These are phyloP conservation scores for Brettanomyces custersianus DNA, from an alignment of 805 yeast species.

Conservation along the genomic window DNA sequence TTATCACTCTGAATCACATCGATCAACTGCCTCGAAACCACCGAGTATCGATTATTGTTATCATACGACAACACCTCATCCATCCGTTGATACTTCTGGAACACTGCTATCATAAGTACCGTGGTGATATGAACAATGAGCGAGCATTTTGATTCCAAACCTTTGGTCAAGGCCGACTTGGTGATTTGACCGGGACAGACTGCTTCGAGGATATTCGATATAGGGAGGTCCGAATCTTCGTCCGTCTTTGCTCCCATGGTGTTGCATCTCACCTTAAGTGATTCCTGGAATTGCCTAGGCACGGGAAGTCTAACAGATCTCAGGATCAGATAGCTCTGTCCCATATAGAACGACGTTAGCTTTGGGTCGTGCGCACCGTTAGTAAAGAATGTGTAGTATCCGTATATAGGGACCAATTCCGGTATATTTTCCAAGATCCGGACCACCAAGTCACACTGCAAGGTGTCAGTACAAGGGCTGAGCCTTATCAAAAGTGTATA, in stretches of 20 bases:
- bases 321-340: slow-evolving; percentile 54
- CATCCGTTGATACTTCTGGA: slow-evolving; percentile 44
- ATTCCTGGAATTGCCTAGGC: slow-evolving; percentile 29
- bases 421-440: slow-evolving; percentile 44
- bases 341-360: slow-evolving; percentile 74
- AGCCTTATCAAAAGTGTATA: slow-evolving; percentile 53
- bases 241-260: background rate
- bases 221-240: background rate
- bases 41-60: slow-evolving; percentile 9
- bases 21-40: slow-evolving; percentile 13
- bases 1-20: slow-evolving; percentile 15
- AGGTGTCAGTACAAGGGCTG: slow-evolving; percentile 74
- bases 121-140: slow-evolving; percentile 56
- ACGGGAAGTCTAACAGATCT: slow-evolving; percentile 50
- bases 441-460: slow-evolving; percentile 48
- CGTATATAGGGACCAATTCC: slow-evolving; percentile 69
- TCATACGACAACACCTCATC: slow-evolving; percentile 14
- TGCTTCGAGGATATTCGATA: slow-evolving; percentile 37
- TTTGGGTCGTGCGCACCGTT: slow-evolving; percentile 75
- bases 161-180: slow-evolving; percentile 45
- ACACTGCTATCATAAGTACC: slow-evolving; percentile 45
- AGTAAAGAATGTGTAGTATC: slow-evolving; percentile 42
- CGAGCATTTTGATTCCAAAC: slow-evolving; percentile 40
- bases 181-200: slow-evolving; percentile 60
- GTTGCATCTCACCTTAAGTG: slow-evolving; percentile 6